Conservation (phyloP, 2,329 filamentous ascomycete species). For the Fusarium chlamydosporum region DNA sequence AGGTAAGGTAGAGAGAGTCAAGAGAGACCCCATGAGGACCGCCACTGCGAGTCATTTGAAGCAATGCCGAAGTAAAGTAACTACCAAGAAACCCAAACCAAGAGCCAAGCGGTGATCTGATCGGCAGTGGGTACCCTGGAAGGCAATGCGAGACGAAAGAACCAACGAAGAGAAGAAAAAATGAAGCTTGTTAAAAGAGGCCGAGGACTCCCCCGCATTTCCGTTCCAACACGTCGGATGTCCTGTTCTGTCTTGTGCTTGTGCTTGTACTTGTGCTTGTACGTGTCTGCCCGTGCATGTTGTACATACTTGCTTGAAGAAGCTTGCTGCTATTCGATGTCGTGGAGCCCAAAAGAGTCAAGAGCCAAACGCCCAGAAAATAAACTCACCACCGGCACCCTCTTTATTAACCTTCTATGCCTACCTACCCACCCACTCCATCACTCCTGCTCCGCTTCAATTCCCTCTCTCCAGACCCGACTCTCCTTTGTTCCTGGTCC, state of each 20-base stretch:
- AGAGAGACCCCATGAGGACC: conserved; percentile 24
- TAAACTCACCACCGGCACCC: conserved; percentile 30
- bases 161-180: not conserved
- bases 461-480: conserved; percentile 21
- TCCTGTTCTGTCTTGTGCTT: conserved; percentile 10
- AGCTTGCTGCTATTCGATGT: conserved; percentile 16
- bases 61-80: conserved; percentile 15
- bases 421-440: conserved; percentile 28
- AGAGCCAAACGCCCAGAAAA: conserved; percentile 24
- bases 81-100: no score
- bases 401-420: conserved; percentile 23
- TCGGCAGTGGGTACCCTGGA: conserved; percentile 47
- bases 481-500: conserved; percentile 2
- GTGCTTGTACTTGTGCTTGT: conserved; percentile 12
- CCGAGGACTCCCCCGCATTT: conserved; percentile 48
- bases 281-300: not conserved
- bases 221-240: not conserved
- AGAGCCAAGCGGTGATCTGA: conserved; percentile 44
- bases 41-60: conserved; percentile 49
- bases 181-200: conserved; percentile 39
- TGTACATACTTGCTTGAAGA: conserved; percentile 1
- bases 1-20: conserved; percentile 6
- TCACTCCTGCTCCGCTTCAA: conserved; percentile 14
- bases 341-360: conserved; percentile 28
- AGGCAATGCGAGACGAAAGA: conserved; percentile 7